phyloP scores from a whole-genome alignment of 2,329 filamentous ascomycete species.

The Colletotrichum limetticola region DNA sequence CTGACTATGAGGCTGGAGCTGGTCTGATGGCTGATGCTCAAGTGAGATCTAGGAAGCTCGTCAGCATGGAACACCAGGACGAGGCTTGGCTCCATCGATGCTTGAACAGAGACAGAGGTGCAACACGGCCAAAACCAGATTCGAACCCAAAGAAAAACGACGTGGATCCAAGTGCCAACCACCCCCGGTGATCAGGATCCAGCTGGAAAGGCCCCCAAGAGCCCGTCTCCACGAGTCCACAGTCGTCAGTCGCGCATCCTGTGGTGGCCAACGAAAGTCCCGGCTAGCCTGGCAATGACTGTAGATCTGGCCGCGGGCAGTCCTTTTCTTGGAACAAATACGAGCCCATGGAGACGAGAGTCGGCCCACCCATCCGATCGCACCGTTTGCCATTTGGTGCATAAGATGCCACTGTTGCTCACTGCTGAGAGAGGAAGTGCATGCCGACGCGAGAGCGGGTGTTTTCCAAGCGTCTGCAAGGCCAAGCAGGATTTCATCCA shows the following conservation, averaged over 20 bases:
- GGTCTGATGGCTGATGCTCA: neutral
- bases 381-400: neutral
- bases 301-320: conserved; percentile 27
- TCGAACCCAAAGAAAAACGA: neutral
- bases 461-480: neutral
- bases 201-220: neutral
- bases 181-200: neutral
- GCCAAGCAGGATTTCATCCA: neutral
- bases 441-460: neutral
- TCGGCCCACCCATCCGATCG: conserved; percentile 27
- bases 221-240: conserved; percentile 1
- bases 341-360: conserved; percentile 17
- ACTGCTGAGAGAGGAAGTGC: neutral
- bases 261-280: conserved; percentile 2
- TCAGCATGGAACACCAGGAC: neutral
- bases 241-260: conserved; percentile 15
- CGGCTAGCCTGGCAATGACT: conserved; percentile 5
- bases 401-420: neutral
- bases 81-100: neutral
- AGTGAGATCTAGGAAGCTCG: neutral
- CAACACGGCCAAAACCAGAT: conserved; percentile 12
- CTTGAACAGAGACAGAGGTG: neutral
- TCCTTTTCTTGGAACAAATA: conserved; percentile 35
- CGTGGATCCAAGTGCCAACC: conserved; percentile 14
- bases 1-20: neutral